A percentile compares a stretch with the other conserved stretches of the same genome.
Conservation (phyloP, 495 filamentous ascomycete species). For the Penicillium psychrofluorescens region DNA sequence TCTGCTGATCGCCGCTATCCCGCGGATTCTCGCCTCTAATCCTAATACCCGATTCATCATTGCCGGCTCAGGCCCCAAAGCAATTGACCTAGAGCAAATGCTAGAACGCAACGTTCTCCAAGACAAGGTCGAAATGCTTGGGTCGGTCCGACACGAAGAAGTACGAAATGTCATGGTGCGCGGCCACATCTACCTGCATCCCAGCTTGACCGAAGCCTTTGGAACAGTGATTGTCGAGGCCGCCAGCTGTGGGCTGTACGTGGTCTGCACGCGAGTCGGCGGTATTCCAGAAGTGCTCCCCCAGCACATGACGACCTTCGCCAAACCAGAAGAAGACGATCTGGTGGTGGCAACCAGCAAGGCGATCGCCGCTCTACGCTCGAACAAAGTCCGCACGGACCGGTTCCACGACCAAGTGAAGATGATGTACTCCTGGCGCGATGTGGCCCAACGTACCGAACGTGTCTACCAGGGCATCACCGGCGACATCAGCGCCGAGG, state of each 20-base stretch:
- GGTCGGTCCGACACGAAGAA: constrained; percentile 88
- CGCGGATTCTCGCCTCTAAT: constrained; percentile 79
- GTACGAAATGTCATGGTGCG: constrained; percentile 98
- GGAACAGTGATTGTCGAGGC: constrained; percentile 97
- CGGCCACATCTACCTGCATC: constrained; percentile 94
- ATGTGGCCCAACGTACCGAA: constrained; percentile 87
- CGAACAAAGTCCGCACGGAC: constrained; percentile 80
- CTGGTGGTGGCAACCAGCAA: constrained; percentile 73
- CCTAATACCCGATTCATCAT: constrained; percentile 96
- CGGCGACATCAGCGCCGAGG: constrained; percentile 71
- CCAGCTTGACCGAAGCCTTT: constrained; percentile 91
- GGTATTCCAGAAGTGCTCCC: constrained; percentile 95
- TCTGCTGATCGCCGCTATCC: constrained; percentile 87
- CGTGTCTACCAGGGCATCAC: constrained; percentile 90
- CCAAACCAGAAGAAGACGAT: constrained; percentile 88
- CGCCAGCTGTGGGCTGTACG: constrained; percentile 88
- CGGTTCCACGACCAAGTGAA: constrained; percentile 95
- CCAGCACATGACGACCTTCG: constrained; percentile 88
- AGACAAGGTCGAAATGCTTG: constrained; percentile 85
- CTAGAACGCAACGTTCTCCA: constrained; percentile 92
- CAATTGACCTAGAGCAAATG: constrained; percentile 97
- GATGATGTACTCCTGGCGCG: constrained; percentile 96
- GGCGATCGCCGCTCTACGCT: constrained; percentile 74
- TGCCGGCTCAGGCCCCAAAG: constrained; percentile 88
- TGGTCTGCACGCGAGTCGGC: constrained; percentile 92